These are phyloP conservation scores for Raphanus raphanistrum DNA, from an alignment of 345 rosid genomes.

Conservation along the genomic window DNA sequence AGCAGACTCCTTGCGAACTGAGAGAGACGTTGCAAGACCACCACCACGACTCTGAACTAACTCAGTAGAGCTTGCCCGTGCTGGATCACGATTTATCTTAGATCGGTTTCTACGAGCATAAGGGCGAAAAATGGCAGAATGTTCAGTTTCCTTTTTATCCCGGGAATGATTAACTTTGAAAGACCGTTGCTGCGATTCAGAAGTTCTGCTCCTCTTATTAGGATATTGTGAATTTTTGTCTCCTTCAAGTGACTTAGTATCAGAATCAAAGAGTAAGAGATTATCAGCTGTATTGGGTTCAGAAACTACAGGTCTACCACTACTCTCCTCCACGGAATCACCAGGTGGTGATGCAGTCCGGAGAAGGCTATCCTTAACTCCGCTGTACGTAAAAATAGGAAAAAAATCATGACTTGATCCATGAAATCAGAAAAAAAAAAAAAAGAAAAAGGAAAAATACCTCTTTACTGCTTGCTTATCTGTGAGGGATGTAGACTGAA, in stretches of 20 bases:
- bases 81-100: conserved; percentile 74
- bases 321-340: conserved; percentile 93
- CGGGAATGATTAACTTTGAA: conserved; percentile 54
- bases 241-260: conserved; percentile 62
- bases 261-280: conserved; percentile 72
- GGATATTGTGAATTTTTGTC: conserved; percentile 47
- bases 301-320: conserved; percentile 78
- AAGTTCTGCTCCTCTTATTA: conserved; percentile 51
- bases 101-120: conserved; percentile 95
- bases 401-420: conserved; percentile 25
- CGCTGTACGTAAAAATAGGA: conserved; percentile 50
- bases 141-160: conserved; percentile 80
- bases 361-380: conserved; percentile 88
- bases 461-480: conserved; percentile 73
- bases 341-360: conserved; percentile 80
- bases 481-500: conserved; percentile 86
- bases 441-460: conserved; percentile 45
- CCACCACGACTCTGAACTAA: conserved; percentile 61
- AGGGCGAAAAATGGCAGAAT: conserved; percentile 91
- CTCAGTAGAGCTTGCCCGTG: conserved; percentile 74
- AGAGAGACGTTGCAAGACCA: conserved; percentile 57
- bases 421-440: conserved; percentile 13
- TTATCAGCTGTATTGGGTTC: conserved; percentile 93
- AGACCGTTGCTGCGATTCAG: conserved; percentile 59
- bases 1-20: conserved; percentile 49